A percentile compares a stretch with the other conserved stretches of the same genome.
These are phyloP conservation scores for Dioscorea dumetorum DNA, from an alignment of 106 monocot species.

Conservation along the genomic window DNA sequence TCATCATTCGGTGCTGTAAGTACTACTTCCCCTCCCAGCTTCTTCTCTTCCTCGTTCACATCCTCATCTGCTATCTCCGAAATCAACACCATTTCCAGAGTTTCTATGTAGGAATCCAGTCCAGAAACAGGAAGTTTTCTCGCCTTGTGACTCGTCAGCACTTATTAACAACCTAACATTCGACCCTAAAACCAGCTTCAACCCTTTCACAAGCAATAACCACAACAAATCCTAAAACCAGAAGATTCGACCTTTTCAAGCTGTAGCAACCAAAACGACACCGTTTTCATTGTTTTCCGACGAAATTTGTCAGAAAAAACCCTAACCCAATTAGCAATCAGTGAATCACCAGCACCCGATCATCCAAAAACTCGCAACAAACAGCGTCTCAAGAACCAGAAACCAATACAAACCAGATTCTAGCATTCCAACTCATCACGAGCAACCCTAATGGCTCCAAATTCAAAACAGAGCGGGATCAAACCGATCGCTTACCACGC, in stretches of 20 bases:
- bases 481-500: neutral
- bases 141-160: too few relatives aligned
- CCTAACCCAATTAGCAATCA: too few relatives aligned
- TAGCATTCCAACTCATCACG: too few relatives aligned
- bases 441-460: too few relatives aligned
- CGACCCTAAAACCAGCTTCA: neutral
- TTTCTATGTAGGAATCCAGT: neutral
- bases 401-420: too few relatives aligned
- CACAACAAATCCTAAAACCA: neutral
- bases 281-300: too few relatives aligned
- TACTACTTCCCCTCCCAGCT: neutral
- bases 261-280: neutral
- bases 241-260: neutral
- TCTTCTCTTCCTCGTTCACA: neutral
- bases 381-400: too few relatives aligned
- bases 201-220: neutral
- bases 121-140: neutral
- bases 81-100: slow-evolving; percentile 10
- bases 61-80: slow-evolving; percentile 5
- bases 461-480: neutral
- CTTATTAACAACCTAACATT: too few relatives aligned
- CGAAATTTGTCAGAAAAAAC: too few relatives aligned
- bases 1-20: neutral
- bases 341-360: too few relatives aligned
- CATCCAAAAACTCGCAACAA: too few relatives aligned